These are phyloP conservation scores for Mimosa pudica DNA, from an alignment of 306 rosid genomes.

Conservation along the genomic window DNA sequence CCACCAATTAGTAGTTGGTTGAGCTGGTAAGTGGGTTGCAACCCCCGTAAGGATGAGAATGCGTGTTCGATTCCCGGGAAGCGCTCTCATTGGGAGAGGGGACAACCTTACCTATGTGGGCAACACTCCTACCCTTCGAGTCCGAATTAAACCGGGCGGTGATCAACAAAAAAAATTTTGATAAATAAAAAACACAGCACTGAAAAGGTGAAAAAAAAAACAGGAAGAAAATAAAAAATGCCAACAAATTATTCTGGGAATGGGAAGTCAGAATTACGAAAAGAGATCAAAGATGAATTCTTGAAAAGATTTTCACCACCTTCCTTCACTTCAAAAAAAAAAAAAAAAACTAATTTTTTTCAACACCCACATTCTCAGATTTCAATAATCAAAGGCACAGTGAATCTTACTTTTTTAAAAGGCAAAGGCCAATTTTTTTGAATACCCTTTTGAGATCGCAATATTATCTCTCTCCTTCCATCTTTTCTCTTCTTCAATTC, in stretches of 20 bases:
- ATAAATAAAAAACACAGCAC: neutral
- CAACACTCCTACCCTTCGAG: too few species aligned
- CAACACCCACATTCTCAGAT: neutral
- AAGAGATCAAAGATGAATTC: neutral
- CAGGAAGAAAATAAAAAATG: neutral
- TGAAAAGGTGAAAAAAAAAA: neutral
- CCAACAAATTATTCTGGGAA: neutral
- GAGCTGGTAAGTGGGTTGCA: too few species aligned
- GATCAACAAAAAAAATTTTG: too few species aligned
- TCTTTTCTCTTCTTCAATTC: neutral
- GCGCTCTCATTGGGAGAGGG: too few species aligned
- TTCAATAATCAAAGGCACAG: conserved; percentile 23
- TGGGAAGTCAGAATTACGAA: neutral
- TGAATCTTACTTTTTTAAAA: conserved; percentile 42
- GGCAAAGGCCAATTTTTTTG: neutral
- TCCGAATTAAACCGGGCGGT: too few species aligned
- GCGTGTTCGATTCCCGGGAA: too few species aligned
- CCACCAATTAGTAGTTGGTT: too few species aligned
- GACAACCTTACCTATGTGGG: too few species aligned
- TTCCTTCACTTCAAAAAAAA: too few species aligned
- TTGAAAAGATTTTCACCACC: conserved; percentile 5
- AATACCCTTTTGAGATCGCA: conserved; percentile 33
- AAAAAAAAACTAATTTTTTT: neutral
- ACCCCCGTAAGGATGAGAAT: too few species aligned
- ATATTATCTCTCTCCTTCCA: conserved; percentile 12